Base-by-base conservation (phyloP, 768 basidiomycete genomes). In the Russula compacta region DNA sequence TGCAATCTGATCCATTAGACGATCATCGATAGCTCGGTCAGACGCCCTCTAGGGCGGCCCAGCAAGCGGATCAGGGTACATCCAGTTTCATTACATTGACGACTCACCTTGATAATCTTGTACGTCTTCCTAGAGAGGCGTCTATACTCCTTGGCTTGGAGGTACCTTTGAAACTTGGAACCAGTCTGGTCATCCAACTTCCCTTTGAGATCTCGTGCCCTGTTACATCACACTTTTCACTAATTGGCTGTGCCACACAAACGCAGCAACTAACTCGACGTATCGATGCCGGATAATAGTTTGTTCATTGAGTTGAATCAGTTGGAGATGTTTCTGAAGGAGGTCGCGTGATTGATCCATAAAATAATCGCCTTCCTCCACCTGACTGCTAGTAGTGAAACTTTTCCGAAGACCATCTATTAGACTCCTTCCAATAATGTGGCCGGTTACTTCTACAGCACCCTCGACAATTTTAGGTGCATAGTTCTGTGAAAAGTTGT, bases 231-330 rank as follows among this genome's bases (percentile, higher is more conserved):
- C 7, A 36, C 14, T 10, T 38, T 48, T 49, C 7, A 10, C 17
- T 35, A 50, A 9, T 10, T 6, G 49, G 4, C 15, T 19, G 14
- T 33, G 5, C 17, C 3, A 6, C 8, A 9, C 9, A n/a, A 44
- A 44, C 9, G 42, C n/a, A 0, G 4, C 1, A 21, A 46, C 19
- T 32, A 19, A 4, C 11, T 6, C 0, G n/a, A n/a, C n/a, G n/a
- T n/a, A n/a, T n/a, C n/a, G n/a, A n/a, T 0, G 0, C 1, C 6
- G 6, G 42, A 54, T 35, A 3, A 2, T 0, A 2, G 9, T 0
- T 44, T 43, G 53, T 0, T 43, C 29, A 11, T 6, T 0, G 1
- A 9, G 36, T 14, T 15, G 3, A 2, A 57, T 49, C 2, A 33
- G 0, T 14, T 14, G 4, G 3, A 60, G 6, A 9, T 54, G 8